Evolutionary conservation across 371 early-diverging fungal species (phyloP), one percentile per base, ranked within the genome.

Genomic region (Mucor lusitanicus): DNA sequence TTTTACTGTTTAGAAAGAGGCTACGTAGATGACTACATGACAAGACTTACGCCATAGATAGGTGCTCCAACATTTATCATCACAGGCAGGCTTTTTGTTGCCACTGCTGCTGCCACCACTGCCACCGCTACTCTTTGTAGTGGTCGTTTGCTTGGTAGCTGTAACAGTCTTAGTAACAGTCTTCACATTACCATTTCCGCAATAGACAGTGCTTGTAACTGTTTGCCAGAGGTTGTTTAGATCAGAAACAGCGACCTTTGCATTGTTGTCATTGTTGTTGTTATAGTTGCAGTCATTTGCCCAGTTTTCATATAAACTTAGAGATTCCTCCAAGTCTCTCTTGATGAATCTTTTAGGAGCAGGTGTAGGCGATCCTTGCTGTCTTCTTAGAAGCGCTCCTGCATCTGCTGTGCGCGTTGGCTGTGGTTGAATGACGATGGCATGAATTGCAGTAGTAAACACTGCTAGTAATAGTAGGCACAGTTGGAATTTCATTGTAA

Each of bases 291-390:
- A 74, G 6, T 37, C 65, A 61, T 39, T 40, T 5, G 74, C 74
- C 74, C 74, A 74, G 30, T 64, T 64, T 42, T 74, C 68, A 59
- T 74, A 74, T 30, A 74, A 40, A 25, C 70, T 74, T 3, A 74
- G 54, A 8, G 68, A 63, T 32, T 74, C 71, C 19, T 64, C 70
- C 46, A 74, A 42, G 65, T 74, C 71, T 37, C 74, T 68, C 35
- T 73, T 73, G 1, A 58, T 13, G 19, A 53, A 55, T 35, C 39
- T 50, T 21, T 28, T 27, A 21, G 66, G 58, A 25, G 58, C 50
- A 15, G 40, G 48, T 40, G 71, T 70, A 35, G 71, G 71, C n/a
- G 3, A 15, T 13, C 37, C 64, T 50, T 21, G 35, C 17, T 32
- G 42, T 59, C 53, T 54, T 21, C 42, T 61, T 32, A 54, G 8